Percentiles rank a stretch among this genome's conserved stretches.
Evolutionary conservation across 148 eudicot genomes (phyloP).

Genomic region (Simmondsia chinensis): DNA sequence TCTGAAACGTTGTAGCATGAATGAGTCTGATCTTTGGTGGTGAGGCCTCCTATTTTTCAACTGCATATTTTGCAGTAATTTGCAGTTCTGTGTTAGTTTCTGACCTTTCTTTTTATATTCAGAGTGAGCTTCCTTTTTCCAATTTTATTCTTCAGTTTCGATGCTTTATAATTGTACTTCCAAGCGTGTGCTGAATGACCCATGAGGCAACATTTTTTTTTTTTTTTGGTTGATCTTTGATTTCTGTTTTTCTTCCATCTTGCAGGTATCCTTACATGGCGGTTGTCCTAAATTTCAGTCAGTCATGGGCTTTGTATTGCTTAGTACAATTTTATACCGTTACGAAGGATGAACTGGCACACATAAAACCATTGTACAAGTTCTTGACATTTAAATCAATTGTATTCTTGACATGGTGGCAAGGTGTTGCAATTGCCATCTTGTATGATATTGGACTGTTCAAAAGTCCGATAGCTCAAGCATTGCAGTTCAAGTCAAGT

Average conservation of each 20-base stretch:
- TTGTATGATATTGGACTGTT: slow-evolving; percentile 69
- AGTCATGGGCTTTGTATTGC: slow-evolving; percentile 98
- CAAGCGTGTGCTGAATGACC: too few species aligned
- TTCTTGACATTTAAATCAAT: slow-evolving; percentile 95
- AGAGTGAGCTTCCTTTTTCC: too few species aligned
- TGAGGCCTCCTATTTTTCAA: too few species aligned
- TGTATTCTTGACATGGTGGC: slow-evolving; percentile 99
- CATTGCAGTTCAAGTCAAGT: slow-evolving; percentile 85
- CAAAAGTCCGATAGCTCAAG: slow-evolving; percentile 88
- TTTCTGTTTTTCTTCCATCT: slow-evolving; percentile 10
- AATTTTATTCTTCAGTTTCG: too few species aligned
- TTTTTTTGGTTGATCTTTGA: too few species aligned
- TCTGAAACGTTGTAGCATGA: too few species aligned
- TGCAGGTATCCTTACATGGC: slow-evolving; percentile 94
- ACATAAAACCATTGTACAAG: slow-evolving; percentile 84
- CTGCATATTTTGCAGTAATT: too few species aligned
- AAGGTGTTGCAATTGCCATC: slow-evolving; percentile 90
- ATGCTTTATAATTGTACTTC: too few species aligned
- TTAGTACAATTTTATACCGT: slow-evolving; percentile 83
- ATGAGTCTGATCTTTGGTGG: too few species aligned
- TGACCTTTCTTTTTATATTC: too few species aligned
- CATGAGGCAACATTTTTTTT: too few species aligned
- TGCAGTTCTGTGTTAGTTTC: too few species aligned
- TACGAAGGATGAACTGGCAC: slow-evolving; percentile 78
- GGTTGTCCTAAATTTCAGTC: slow-evolving; percentile 88